Evolutionary conservation across 306 rosid species (phyloP).

Genomic region (Cucumis cinereus): DNA sequence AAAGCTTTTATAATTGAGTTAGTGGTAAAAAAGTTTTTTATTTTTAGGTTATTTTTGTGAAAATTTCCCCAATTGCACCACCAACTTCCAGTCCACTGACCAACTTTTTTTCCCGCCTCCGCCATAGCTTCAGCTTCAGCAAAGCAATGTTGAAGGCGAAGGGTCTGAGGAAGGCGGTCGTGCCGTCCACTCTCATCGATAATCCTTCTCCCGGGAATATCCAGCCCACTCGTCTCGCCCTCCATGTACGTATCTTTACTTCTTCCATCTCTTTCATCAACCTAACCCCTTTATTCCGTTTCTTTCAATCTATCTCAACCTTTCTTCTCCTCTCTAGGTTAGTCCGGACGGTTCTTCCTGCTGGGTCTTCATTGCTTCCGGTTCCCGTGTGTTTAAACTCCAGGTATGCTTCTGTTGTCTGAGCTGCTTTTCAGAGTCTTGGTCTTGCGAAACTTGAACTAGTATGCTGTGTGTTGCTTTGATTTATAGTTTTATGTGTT

Average conservation of each 20-base stretch:
- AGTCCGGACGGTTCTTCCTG: slow-evolving; percentile 26
- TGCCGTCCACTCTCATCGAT: slow-evolving; percentile 48
- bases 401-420: slow-evolving; percentile 26
- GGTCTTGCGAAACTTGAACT: neutral
- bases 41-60: too few relatives aligned
- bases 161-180: slow-evolving; percentile 54
- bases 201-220: slow-evolving; percentile 75
- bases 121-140: neutral
- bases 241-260: slow-evolving; percentile 25
- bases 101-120: too few relatives aligned
- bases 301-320: neutral
- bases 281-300: neutral
- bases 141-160: slow-evolving; percentile 21
- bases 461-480: neutral
- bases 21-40: too few relatives aligned
- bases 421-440: neutral
- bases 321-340: slow-evolving; percentile 23
- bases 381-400: slow-evolving; percentile 46
- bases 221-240: slow-evolving; percentile 82
- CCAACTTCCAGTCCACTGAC: neutral
- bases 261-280: neutral
- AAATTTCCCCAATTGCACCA: too few relatives aligned
- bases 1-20: too few relatives aligned
- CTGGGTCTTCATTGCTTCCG: slow-evolving; percentile 68
- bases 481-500: neutral